phyloP scores from a whole-genome alignment of 164 flowering plant genomes.

The Akebia trifoliata region DNA sequence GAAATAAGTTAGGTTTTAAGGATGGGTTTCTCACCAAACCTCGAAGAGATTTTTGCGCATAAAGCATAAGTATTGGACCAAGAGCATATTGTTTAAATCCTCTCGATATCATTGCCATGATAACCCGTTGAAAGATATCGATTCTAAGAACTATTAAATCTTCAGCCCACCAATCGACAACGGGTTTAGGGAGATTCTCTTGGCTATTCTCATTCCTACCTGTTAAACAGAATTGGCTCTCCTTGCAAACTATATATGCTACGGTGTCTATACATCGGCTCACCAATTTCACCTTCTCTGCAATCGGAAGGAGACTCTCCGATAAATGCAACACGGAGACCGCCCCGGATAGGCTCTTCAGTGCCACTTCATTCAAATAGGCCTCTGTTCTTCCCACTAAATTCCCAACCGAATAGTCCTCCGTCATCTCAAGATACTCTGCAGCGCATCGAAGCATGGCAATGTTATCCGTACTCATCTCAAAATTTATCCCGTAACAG shows the following conservation, averaged over 20 bases:
- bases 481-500: conserved; percentile 92
- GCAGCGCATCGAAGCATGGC: conserved; percentile 79
- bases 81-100: conserved; percentile 78
- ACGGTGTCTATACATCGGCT: conserved; percentile 75
- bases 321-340: conserved; percentile 57
- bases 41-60: conserved; percentile 89
- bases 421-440: conserved; percentile 92
- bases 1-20: conserved; percentile 3
- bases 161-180: conserved; percentile 95
- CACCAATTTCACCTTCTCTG: conserved; percentile 78
- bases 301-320: conserved; percentile 54
- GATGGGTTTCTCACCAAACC: conserved; percentile 72
- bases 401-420: conserved; percentile 73
- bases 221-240: conserved; percentile 44
- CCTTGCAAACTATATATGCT: conserved; percentile 65
- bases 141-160: conserved; percentile 70
- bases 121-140: conserved; percentile 74
- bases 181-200: conserved; percentile 33
- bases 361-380: conserved; percentile 72
- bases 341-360: conserved; percentile 63
- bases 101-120: conserved; percentile 79
- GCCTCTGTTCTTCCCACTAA: conserved; percentile 65
- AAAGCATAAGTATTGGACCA: conserved; percentile 86
- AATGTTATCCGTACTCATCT: conserved; percentile 70
- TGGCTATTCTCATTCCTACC: conserved; percentile 30